Evolutionary conservation across 2,329 filamentous ascomycete species (phyloP).

Genomic region (Phialocephala subalpina): DNA sequence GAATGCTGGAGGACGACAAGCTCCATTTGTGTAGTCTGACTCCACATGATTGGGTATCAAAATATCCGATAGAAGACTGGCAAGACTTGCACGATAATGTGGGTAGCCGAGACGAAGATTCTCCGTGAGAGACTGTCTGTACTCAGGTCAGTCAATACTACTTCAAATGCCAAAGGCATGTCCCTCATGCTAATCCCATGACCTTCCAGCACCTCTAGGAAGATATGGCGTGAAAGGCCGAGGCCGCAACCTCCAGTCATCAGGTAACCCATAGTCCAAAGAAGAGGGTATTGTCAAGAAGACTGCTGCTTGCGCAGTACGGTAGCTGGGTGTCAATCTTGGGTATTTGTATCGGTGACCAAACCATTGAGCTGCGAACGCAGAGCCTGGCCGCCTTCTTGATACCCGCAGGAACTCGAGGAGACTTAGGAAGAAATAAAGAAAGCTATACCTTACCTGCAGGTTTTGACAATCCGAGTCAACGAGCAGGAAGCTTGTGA

Average conservation of each 20-base stretch:
- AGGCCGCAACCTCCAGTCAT: constrained; percentile 45
- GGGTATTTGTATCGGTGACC: constrained; percentile 76
- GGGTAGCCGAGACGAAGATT: constrained; percentile 13
- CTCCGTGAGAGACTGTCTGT: not conserved
- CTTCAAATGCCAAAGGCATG: constrained; percentile 41
- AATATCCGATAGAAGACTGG: constrained; percentile 34
- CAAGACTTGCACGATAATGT: constrained; percentile 33
- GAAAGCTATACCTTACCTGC: constrained; percentile 47
- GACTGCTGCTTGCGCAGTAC: constrained; percentile 42
- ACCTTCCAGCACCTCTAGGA: constrained; percentile 56
- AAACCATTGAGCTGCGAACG: constrained; percentile 57
- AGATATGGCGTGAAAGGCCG: constrained; percentile 54
- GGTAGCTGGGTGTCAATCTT: constrained; percentile 54
- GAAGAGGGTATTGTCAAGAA: constrained; percentile 48
- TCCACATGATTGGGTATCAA: constrained; percentile 36
- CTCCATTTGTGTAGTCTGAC: constrained; percentile 42
- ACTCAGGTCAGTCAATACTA: not conserved
- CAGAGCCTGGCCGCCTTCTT: constrained; percentile 70
- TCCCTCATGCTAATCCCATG: constrained; percentile 60
- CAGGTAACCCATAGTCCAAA: constrained; percentile 51
- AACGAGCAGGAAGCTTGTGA: constrained; percentile 77
- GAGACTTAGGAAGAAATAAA: constrained; percentile 26
- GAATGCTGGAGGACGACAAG: constrained; percentile 10
- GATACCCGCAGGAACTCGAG: constrained; percentile 48
- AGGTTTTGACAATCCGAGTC: constrained; percentile 67